Percentiles rank a stretch among this genome's conserved stretches.
Conservation (phyloP, 306 rosid species). For the Pyrus communis region DNA sequence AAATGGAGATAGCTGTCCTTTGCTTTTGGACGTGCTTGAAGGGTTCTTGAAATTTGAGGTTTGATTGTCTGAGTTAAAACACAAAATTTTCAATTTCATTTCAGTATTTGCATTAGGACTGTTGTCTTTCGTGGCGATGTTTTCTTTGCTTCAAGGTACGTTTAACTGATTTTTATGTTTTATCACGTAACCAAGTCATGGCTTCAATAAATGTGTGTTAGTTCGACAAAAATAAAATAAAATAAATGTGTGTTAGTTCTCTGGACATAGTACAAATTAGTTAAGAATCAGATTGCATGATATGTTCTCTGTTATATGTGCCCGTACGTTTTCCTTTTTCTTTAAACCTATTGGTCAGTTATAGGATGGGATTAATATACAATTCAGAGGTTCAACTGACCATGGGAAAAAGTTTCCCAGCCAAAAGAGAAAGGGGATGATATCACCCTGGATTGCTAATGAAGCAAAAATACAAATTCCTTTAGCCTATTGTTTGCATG, state of each 20-base stretch:
- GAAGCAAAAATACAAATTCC: not conserved
- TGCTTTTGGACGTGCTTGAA: slow-evolving; percentile 95
- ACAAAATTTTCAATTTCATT: not conserved
- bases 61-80: slow-evolving; percentile 12
- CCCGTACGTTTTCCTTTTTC: not conserved
- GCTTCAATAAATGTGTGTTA: not conserved
- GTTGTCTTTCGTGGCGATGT: not conserved
- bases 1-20: slow-evolving; percentile 85
- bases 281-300: not conserved
- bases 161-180: not conserved
- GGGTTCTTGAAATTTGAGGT: slow-evolving; percentile 99
- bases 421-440: not conserved
- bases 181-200: not conserved
- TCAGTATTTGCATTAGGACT: not conserved
- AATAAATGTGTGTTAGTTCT: not conserved
- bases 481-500: not conserved
- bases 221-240: not conserved
- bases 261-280: not conserved
- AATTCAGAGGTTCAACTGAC: not conserved
- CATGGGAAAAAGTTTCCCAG: not conserved
- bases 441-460: not conserved
- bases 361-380: not conserved
- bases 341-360: not conserved
- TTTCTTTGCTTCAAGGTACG: not conserved
- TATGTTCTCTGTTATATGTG: not conserved